Evolutionary conservation across 768 basidiomycete genomes (phyloP).

Genomic region (Lepiota brunneoincarnata): DNA sequence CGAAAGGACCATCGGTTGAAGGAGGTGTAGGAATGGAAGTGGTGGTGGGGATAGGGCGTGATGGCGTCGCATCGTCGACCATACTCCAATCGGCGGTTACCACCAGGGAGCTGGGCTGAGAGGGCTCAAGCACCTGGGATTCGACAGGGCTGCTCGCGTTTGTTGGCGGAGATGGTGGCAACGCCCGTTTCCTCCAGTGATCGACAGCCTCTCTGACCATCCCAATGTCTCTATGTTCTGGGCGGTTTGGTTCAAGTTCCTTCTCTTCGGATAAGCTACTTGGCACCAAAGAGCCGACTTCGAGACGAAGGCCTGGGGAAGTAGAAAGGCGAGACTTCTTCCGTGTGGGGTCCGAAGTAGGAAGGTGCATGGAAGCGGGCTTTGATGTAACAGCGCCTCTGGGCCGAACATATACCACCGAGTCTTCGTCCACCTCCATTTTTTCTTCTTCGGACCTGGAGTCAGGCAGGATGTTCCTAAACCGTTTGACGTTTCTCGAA

Average conservation of each 20-base stretch:
- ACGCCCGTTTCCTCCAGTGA: conserved; percentile 37
- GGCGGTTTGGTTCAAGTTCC: conserved; percentile 41
- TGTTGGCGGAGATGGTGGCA: conserved; percentile 15
- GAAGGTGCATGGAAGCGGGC: conserved; percentile 13
- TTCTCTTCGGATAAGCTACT: conserved; percentile 70
- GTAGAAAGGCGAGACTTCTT: conserved; percentile 40
- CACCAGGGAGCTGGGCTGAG: background rate
- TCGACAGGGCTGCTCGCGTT: conserved; percentile 2
- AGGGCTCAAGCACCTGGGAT: background rate
- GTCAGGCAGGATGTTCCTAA: conserved; percentile 5
- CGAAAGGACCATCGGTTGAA: conserved; percentile 17
- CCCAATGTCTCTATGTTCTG: conserved; percentile 7
- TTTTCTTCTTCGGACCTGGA: background rate
- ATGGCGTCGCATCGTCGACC: background rate
- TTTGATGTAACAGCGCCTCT: background rate
- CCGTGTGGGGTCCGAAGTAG: conserved; percentile 14
- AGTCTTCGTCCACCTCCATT: conserved; percentile 5
- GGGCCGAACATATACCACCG: conserved; percentile 1
- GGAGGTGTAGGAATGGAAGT: conserved; percentile 20
- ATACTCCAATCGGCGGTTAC: conserved; percentile 7
- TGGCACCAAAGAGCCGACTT: conserved; percentile 40
- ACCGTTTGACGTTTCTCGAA: background rate
- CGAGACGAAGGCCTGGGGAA: conserved; percentile 24
- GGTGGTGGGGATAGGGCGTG: conserved; percentile 1
- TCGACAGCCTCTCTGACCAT: conserved; percentile 36